phyloP scores from a whole-genome alignment of 306 rosid species.

The Elaeagnus macrophylla region DNA sequence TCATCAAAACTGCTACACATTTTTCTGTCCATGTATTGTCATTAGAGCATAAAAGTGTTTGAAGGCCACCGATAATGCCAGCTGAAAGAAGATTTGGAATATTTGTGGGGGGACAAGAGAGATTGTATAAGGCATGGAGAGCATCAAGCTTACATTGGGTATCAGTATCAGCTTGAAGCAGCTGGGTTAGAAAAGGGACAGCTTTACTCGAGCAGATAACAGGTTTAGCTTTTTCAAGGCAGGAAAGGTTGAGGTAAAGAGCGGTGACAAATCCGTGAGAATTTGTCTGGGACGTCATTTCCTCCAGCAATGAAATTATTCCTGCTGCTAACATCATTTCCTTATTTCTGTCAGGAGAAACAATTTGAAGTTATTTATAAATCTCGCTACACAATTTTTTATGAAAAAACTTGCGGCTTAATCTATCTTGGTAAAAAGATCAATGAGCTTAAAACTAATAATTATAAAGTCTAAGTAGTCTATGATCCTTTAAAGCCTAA shows the following conservation, averaged over 20 bases:
- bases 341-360: slow-evolving; percentile 56
- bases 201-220: slow-evolving; percentile 62
- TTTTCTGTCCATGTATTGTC: slow-evolving; percentile 67
- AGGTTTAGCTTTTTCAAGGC: slow-evolving; percentile 79
- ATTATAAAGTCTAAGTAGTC: background rate
- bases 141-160: slow-evolving; percentile 75
- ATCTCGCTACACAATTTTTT: too few species aligned
- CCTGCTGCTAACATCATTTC: slow-evolving; percentile 69
- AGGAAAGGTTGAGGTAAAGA: slow-evolving; percentile 74
- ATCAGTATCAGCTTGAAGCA: slow-evolving; percentile 46
- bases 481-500: background rate
- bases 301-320: slow-evolving; percentile 65
- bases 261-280: slow-evolving; percentile 73
- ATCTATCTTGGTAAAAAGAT: too few species aligned
- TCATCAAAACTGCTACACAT: slow-evolving; percentile 66
- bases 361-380: too few species aligned
- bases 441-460: too few species aligned
- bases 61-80: slow-evolving; percentile 53
- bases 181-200: slow-evolving; percentile 55
- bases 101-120: slow-evolving; percentile 57
- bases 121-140: slow-evolving; percentile 74
- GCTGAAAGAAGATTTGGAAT: slow-evolving; percentile 59
- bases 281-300: slow-evolving; percentile 49
- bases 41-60: slow-evolving; percentile 44
- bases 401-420: too few species aligned